Evolutionary conservation across 495 filamentous ascomycete species (phyloP).

Genomic region (Cairneyella variabilis): DNA sequence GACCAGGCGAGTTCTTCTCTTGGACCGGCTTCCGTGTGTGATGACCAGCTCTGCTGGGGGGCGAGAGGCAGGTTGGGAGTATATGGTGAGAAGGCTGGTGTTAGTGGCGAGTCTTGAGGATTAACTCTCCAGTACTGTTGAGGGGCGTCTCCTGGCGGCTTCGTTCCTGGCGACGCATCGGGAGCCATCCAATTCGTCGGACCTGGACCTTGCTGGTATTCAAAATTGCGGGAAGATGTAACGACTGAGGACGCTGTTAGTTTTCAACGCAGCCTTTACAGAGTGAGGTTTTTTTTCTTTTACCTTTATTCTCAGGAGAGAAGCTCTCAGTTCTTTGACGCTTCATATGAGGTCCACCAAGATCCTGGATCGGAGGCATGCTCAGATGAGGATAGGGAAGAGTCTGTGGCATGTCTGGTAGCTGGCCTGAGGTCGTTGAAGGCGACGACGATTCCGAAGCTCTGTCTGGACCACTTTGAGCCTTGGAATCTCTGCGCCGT

Average conservation of each 20-base stretch:
- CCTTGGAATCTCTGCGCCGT: conserved; percentile 21
- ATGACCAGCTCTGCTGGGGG: conserved; percentile 24
- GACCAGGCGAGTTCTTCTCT: conserved; percentile 27
- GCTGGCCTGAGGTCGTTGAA: conserved; percentile 39
- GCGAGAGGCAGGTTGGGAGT: conserved; percentile 22
- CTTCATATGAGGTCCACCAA: conserved; percentile 43
- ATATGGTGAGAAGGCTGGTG: conserved; percentile 27
- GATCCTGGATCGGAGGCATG: conserved; percentile 45
- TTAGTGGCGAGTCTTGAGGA: conserved; percentile 27
- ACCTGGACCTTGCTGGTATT: conserved; percentile 17
- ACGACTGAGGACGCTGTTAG: conserved; percentile 15
- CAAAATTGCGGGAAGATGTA: conserved; percentile 23
- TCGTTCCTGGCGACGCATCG: conserved; percentile 23
- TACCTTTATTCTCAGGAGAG: conserved; percentile 28
- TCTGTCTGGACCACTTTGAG: conserved; percentile 25
- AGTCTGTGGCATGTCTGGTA: conserved; percentile 38
- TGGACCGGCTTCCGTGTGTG: conserved; percentile 18
- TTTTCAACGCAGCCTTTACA: conserved; percentile 1
- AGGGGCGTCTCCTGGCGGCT: conserved; percentile 13
- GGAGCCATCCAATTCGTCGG: conserved; percentile 28
- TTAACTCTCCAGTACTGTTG: conserved; percentile 24
- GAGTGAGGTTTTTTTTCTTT: not conserved
- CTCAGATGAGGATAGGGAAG: conserved; percentile 39
- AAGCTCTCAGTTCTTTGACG: conserved; percentile 27
- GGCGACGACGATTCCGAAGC: conserved; percentile 48